Evolutionary conservation across 768 basidiomycete genomes (phyloP), one percentile per base, ranked within the genome.

Genomic region (Podaxis sp.): DNA sequence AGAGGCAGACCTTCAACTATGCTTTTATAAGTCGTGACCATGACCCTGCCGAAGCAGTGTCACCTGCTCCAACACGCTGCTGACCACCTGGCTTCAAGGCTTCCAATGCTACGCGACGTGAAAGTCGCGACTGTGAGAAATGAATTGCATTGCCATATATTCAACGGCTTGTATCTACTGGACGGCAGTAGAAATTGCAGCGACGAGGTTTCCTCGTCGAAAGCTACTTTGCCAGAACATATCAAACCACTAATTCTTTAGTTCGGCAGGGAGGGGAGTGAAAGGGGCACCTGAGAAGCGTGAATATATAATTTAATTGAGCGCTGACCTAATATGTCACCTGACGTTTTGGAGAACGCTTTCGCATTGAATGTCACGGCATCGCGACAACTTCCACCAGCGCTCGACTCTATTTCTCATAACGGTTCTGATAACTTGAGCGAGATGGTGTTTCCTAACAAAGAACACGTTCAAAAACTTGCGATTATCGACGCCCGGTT

Each of bases 401-500:
- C 41, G 4, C 13, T 44, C 41, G 4, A 4, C 41, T 44, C 15
- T 13, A 8, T 44, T 44, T n/a, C 15, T 50, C 20, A 50, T 28
- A 50, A 24, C 44, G 12, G 26, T 24, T 24, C 24, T 6, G 12
- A 28, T 15, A 28, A 50, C 13, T 26, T 22, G 20, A 20, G 33
- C 41, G 22, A 26, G 49, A 55, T 38, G 53, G 20, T 38, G 33
- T 0, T 38, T 4, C 8, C 17, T 20, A 36, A 20, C 11, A 26
- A 22, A 4, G 33, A 55, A 17, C 37, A 36, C 3, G 36, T 10
- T n/a, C 53, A 66, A 55, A 80, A 82, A 64, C 70, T 79, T 6
- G 70, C 69, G 20, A 65, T 76, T 37, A 66, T 83, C 49, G 68
- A 74, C 2, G 74, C 73, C 2, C 77, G 81, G 65, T 73, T 84